Percentiles rank a stretch among this genome's conserved stretches.
phyloP scores from a whole-genome alignment of 2,329 filamentous ascomycete species.

The Paraconiothyrium sp. region DNA sequence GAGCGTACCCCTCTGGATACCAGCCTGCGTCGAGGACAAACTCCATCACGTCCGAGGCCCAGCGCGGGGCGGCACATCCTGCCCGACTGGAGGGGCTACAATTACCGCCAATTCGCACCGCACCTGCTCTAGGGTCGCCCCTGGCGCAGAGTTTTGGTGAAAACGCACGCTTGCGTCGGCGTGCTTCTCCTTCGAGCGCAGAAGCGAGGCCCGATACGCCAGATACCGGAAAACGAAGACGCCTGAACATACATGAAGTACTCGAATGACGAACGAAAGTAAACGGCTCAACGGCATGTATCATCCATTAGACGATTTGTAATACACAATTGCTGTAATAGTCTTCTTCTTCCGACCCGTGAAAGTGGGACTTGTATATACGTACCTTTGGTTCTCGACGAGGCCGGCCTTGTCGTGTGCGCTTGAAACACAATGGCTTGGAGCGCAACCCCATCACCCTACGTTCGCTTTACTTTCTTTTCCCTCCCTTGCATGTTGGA shows the following conservation, averaged over 20 bases:
- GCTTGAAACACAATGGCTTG: conserved; percentile 9
- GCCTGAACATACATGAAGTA: conserved; percentile 50
- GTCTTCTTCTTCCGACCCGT: background rate
- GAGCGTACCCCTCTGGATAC: conserved; percentile 43
- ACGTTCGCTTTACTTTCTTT: conserved; percentile 5
- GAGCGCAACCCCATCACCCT: conserved; percentile 14
- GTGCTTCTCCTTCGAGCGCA: conserved; percentile 39
- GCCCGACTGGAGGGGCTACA: conserved; percentile 44
- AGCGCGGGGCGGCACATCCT: conserved; percentile 36
- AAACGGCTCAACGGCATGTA: conserved; percentile 3
- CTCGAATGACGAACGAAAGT: conserved; percentile 38
- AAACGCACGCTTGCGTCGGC: conserved; percentile 33
- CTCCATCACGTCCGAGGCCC: conserved; percentile 40
- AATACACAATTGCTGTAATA: conserved; percentile 12
- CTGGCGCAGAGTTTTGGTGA: conserved; percentile 36
- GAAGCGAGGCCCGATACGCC: conserved; percentile 43
- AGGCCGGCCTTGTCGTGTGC: conserved; percentile 17
- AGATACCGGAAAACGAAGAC: conserved; percentile 45
- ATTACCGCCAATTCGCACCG: conserved; percentile 48
- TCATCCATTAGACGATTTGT: conserved; percentile 7
- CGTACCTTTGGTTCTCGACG: conserved; percentile 11
- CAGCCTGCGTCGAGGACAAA: conserved; percentile 34
- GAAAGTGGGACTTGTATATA: conserved; percentile 8
- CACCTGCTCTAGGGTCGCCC: conserved; percentile 43
- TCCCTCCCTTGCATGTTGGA: conserved; percentile 18